A percentile compares a stretch with the other conserved stretches of the same genome.
These are phyloP conservation scores for Aspergillus pseudonomiae DNA, from an alignment of 2,329 filamentous ascomycete species.

Conservation along the genomic window DNA sequence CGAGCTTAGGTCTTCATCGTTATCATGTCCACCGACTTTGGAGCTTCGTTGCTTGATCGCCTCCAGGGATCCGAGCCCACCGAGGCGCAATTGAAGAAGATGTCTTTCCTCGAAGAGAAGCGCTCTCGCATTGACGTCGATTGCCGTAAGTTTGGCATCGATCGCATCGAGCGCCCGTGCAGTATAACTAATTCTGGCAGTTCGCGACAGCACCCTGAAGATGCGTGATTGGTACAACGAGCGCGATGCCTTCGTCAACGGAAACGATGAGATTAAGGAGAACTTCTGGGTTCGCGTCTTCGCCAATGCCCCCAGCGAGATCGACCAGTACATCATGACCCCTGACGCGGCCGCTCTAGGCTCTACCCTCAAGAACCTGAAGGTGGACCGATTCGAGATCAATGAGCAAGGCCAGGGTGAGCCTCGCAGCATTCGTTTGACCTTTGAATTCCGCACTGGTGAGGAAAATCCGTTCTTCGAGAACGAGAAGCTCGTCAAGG, in stretches of 20 bases:
- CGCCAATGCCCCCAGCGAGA: slow-evolving; percentile 79
- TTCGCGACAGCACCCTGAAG: slow-evolving; percentile 72
- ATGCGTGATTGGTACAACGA: slow-evolving; percentile 73
- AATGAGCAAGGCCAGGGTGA: slow-evolving; percentile 63
- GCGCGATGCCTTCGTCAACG: slow-evolving; percentile 66
- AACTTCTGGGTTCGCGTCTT: slow-evolving; percentile 96
- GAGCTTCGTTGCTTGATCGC: background rate
- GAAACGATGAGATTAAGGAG: slow-evolving; percentile 59
- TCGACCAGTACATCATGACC: slow-evolving; percentile 86
- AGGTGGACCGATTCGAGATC: slow-evolving; percentile 80
- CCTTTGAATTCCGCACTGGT: slow-evolving; percentile 68
- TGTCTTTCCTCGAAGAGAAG: slow-evolving; percentile 4
- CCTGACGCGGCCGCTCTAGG: slow-evolving; percentile 72
- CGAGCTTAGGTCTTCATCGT: background rate
- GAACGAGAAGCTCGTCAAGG: slow-evolving; percentile 80
- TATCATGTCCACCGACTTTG: background rate
- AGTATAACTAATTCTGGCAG: slow-evolving; percentile 46
- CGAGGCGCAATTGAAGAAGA: background rate
- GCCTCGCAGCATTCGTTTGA: slow-evolving; percentile 77
- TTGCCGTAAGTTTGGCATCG: slow-evolving; percentile 5
- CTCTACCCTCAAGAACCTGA: slow-evolving; percentile 67
- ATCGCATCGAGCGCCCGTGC: background rate
- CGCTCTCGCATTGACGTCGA: slow-evolving; percentile 2
- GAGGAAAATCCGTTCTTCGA: slow-evolving; percentile 79
- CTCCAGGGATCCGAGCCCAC: background rate